Evolutionary conservation across 164 flowering plant species (phyloP).

Genomic region (Macadamia tetraphylla): DNA sequence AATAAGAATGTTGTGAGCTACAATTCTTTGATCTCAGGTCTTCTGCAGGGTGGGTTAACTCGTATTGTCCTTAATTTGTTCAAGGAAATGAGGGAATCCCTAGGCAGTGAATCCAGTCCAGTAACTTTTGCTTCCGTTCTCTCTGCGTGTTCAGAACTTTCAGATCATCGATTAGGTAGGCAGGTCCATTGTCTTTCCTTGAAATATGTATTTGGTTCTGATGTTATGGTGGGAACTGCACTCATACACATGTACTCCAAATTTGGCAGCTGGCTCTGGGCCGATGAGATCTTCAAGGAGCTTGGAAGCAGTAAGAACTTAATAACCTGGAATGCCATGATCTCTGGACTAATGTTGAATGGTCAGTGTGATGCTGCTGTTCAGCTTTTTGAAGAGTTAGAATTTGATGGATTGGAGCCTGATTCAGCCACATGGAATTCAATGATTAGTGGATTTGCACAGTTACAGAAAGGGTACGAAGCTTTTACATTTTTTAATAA

Average conservation of each 20-base stretch:
- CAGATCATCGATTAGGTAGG: slow-evolving; percentile 37
- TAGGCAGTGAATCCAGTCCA: slow-evolving; percentile 34
- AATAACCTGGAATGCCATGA: slow-evolving; percentile 56
- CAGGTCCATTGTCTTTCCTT: slow-evolving; percentile 43
- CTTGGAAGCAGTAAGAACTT: slow-evolving; percentile 13
- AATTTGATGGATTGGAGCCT: slow-evolving; percentile 43
- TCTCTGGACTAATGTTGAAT: slow-evolving; percentile 57
- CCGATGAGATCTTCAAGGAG: slow-evolving; percentile 38
- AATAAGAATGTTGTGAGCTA: slow-evolving; percentile 53
- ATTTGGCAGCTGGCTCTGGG: slow-evolving; percentile 49
- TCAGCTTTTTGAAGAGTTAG: slow-evolving; percentile 43
- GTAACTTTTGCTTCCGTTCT: slow-evolving; percentile 57
- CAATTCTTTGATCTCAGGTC: slow-evolving; percentile 57
- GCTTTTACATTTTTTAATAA: slow-evolving; percentile 48
- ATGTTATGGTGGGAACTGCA: slow-evolving; percentile 55
- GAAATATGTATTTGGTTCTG: slow-evolving; percentile 26
- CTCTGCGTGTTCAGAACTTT: slow-evolving; percentile 30
- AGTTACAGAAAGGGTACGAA: slow-evolving; percentile 32
- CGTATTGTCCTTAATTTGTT: slow-evolving; percentile 36
- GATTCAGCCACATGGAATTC: slow-evolving; percentile 77
- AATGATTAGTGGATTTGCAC: slow-evolving; percentile 60
- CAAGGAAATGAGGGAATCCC: slow-evolving; percentile 23
- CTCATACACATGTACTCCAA: slow-evolving; percentile 70
- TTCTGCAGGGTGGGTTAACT: slow-evolving; percentile 34
- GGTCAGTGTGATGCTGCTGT: slow-evolving; percentile 45